These are phyloP conservation scores for Fistulifera solaris DNA, from an alignment of 108 stramenopile genomes.

Conservation along the genomic window DNA sequence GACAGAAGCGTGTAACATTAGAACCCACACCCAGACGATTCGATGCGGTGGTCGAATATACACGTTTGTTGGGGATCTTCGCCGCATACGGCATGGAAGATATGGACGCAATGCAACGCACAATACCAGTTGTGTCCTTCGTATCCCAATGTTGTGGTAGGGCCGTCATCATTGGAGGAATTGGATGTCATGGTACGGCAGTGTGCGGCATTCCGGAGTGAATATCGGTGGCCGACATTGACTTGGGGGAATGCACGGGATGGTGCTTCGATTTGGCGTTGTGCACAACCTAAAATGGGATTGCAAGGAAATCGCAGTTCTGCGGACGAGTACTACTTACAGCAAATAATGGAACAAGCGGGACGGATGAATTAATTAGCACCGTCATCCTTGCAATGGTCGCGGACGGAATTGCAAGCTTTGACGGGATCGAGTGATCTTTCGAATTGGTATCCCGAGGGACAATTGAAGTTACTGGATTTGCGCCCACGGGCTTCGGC, in stretches of 20 bases:
- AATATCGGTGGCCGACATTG: constrained; percentile 82
- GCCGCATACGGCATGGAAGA: constrained; percentile 19
- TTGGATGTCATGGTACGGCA: constrained; percentile 47
- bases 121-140: constrained; percentile 73
- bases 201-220: constrained; percentile 78
- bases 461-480: constrained; percentile 76
- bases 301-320: constrained; percentile 80
- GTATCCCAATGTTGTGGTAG: constrained; percentile 78
- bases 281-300: constrained; percentile 94
- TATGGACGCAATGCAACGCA: constrained; percentile 46
- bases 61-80: constrained; percentile 25
- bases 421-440: constrained; percentile 36
- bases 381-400: constrained; percentile 16
- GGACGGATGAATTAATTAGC: constrained; percentile 36
- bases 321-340: constrained; percentile 77
- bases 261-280: constrained; percentile 88
- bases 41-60: constrained; percentile 58
- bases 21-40: constrained; percentile 53
- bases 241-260: constrained; percentile 69
- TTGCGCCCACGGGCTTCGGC: constrained; percentile 76
- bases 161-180: constrained; percentile 65
- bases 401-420: constrained; percentile 24
- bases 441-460: no score
- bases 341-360: constrained; percentile 66
- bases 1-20: constrained; percentile 21